Conservation (phyloP, 768 basidiomycete species). For the Leccinum imitatum region DNA sequence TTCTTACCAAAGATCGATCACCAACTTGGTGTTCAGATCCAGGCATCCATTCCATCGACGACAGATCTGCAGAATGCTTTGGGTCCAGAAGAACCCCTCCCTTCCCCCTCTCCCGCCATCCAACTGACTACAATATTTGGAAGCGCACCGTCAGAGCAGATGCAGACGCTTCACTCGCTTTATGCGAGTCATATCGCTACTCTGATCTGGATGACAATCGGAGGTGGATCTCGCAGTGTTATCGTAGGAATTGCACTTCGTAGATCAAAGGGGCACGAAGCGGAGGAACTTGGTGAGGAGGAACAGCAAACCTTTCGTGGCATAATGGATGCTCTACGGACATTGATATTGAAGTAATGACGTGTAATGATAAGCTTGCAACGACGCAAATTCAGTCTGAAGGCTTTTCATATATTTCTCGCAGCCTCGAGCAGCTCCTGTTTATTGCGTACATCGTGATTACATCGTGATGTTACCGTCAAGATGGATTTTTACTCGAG, state of each 20-base stretch:
- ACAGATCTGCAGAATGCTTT: constrained; percentile 43
- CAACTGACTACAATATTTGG: constrained; percentile 80
- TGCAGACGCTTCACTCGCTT: constrained; percentile 71
- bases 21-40: constrained; percentile 53
- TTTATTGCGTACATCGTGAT: too few relatives aligned
- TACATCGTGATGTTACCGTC: too few relatives aligned
- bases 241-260: constrained; percentile 74
- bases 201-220: constrained; percentile 65
- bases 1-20: not conserved
- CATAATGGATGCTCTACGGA: constrained; percentile 49
- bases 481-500: too few relatives aligned
- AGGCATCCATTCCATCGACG: constrained; percentile 72
- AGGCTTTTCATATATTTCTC: too few relatives aligned
- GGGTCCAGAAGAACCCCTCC: constrained; percentile 41
- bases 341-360: constrained; percentile 28
- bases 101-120: constrained; percentile 68
- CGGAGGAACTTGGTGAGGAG: constrained; percentile 31
- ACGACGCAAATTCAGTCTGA: too few relatives aligned
- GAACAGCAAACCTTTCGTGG: constrained; percentile 48
- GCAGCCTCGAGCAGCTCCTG: too few relatives aligned
- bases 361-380: too few relatives aligned
- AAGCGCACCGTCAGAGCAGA: constrained; percentile 61
- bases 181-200: constrained; percentile 89
- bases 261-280: constrained; percentile 31
- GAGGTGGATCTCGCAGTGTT: constrained; percentile 53